Evolutionary conservation across 257 asterid genomes (phyloP).

Genomic region (Galeopsis tetrahit): DNA sequence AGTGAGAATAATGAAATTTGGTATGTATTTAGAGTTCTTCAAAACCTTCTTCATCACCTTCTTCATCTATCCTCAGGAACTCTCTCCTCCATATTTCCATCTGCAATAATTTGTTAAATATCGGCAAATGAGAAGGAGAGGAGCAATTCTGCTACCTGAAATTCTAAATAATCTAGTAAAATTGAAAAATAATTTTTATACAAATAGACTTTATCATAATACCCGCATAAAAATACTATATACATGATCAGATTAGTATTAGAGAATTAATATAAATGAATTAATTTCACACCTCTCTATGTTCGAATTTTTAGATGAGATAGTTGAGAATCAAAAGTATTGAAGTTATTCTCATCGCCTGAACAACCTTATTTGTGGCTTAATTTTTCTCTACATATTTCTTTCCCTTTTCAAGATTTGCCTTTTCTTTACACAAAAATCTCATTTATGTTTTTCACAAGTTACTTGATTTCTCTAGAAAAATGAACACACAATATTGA

Average conservation of each 20-base stretch:
- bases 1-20: neutral
- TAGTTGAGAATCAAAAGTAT: too few species aligned
- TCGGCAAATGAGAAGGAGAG: neutral
- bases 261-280: too few species aligned
- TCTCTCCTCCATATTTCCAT: conserved; percentile 82
- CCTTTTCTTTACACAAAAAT: neutral
- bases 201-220: too few species aligned
- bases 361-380: neutral
- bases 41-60: conserved; percentile 87
- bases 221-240: too few species aligned
- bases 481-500: neutral
- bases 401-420: neutral
- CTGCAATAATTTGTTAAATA: conserved; percentile 37
- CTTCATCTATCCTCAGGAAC: conserved; percentile 75
- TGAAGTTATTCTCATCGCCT: neutral
- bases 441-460: neutral
- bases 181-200: too few species aligned
- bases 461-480: neutral
- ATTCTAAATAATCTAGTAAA: neutral
- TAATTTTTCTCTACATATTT: neutral
- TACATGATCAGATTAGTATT: too few species aligned
- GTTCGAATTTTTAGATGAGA: too few species aligned
- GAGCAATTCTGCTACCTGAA: neutral
- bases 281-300: too few species aligned
- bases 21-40: conserved; percentile 63